Base-by-base conservation (phyloP, 225 moss, liverwort and hornwort species). In the Polytrichum formosum region DNA sequence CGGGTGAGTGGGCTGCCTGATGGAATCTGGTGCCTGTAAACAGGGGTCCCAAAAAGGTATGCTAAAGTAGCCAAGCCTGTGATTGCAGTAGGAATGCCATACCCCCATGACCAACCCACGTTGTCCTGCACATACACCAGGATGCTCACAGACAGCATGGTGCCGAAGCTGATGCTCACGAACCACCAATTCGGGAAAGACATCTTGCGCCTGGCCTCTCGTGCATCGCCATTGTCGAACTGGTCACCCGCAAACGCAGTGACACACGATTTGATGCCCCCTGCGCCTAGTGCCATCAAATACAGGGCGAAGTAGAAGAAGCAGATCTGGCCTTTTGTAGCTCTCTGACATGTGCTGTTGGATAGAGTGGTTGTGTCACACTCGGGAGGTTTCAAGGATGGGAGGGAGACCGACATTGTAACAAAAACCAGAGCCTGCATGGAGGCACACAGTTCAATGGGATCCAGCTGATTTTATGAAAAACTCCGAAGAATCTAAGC, bases 101-200 rank as follows among this genome's bases (percentile, higher is more conserved):
- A 98, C 23, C 98, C 98, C 92, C 94, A 98, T 5, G 88, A 73
- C 91, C 90, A 90, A n/a, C 98, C 98, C 69, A 90, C 73, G 55
- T 84, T 83, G 56, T 91, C 85, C 70, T 98, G 98, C 56, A 92
- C 85, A 71, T 92, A 98, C n/a, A 98, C 94, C 74, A 98, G 66
- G 67, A 88, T 87, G 88, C 98, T 98, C 18, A 98, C 98, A 13
- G 98, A 92, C 62, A 94, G 82, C 92, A 98, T 92, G 19, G 98
- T 94, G 37, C 98, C 98, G 69, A 98, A 98, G 80, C 98, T 98
- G 77, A 98, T 92, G 75, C 94, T 94, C 61, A 98, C 92, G 53
- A 98, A 98, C 98, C 98, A 98, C 98, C 98, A 98, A 74, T 98
- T 98, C 62, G 94, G 94, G 59, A 98, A 98, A 7, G 98, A 98